A percentile compares a stretch with the other conserved stretches of the same genome.
These are phyloP conservation scores for Penicillium sp. DNA, from an alignment of 2,329 filamentous ascomycete genomes.

Conservation along the genomic window DNA sequence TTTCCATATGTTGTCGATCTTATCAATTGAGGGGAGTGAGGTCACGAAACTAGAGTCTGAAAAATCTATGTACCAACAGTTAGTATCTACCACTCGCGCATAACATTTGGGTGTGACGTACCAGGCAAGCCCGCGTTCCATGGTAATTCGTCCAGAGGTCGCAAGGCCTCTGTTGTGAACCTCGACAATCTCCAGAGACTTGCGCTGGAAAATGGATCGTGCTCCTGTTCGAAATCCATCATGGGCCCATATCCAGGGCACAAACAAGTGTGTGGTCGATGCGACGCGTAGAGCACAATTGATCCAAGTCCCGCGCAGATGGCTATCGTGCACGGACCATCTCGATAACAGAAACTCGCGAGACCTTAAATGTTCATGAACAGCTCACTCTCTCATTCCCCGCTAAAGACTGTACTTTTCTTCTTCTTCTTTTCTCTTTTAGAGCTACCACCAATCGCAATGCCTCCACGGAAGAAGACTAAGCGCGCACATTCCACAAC, in stretches of 20 bases:
- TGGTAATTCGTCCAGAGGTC: constrained; percentile 36
- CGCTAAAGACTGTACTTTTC: constrained; percentile 1
- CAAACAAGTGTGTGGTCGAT: neutral
- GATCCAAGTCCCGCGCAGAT: constrained; percentile 17
- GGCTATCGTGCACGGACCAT: constrained; percentile 26
- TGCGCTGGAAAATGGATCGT: constrained; percentile 38
- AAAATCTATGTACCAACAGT: constrained; percentile 9
- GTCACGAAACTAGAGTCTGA: constrained; percentile 22
- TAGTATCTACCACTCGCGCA: constrained; percentile 1
- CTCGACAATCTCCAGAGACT: constrained; percentile 40
- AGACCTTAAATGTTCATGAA: neutral
- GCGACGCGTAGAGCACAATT: constrained; percentile 10
- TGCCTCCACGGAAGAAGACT: constrained; percentile 62
- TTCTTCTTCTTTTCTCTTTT: neutral
- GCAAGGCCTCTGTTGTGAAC: constrained; percentile 39
- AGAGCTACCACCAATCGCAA: constrained; percentile 12
- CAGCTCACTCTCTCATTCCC: neutral
- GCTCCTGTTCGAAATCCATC: constrained; percentile 29
- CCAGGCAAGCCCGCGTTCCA: constrained; percentile 39
- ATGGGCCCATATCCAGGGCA: constrained; percentile 19
- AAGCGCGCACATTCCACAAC: constrained; percentile 44
- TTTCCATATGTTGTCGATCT: constrained; percentile 30
- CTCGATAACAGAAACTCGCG: constrained; percentile 23
- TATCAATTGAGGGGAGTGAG: constrained; percentile 20
- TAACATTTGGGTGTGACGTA: constrained; percentile 17